phyloP scores from a whole-genome alignment of 345 rosid genomes.

The Erysimum cheiranthoides region DNA sequence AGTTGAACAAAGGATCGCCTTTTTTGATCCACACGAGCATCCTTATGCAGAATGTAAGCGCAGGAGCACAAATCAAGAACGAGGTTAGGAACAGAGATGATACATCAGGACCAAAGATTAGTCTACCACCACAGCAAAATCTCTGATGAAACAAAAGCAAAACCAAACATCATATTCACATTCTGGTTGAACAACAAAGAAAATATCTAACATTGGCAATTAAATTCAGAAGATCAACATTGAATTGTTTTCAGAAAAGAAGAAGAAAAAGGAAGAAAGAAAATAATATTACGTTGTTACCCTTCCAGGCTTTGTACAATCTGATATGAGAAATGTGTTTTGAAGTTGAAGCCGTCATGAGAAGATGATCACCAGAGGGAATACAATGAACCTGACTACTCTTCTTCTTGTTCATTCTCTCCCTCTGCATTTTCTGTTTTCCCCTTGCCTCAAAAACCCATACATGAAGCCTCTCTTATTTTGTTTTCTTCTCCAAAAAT shows the following conservation, averaged over 20 bases:
- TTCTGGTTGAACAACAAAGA: conserved; percentile 8
- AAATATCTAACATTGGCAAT: neutral
- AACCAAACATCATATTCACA: neutral
- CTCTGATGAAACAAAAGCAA: conserved; percentile 55
- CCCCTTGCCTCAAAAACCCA: conserved; percentile 1
- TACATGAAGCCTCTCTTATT: conserved; percentile 29
- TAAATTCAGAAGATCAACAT: neutral
- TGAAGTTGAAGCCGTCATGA: conserved; percentile 46
- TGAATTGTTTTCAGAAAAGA: neutral
- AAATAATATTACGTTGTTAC: conserved; percentile 74
- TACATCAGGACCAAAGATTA: conserved; percentile 95
- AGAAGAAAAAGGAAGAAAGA: neutral
- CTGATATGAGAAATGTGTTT: conserved; percentile 49
- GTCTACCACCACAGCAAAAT: conserved; percentile 73
- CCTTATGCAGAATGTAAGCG: conserved; percentile 70
- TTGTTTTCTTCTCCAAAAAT: neutral
- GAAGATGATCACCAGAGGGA: conserved; percentile 42
- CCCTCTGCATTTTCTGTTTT: conserved; percentile 42
- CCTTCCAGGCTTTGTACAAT: conserved; percentile 89
- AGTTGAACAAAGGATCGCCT: conserved; percentile 51
- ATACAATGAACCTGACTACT: conserved; percentile 45
- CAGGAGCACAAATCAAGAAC: conserved; percentile 76
- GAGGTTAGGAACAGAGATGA: conserved; percentile 63
- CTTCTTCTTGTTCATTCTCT: conserved; percentile 47
- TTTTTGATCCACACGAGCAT: conserved; percentile 52